A percentile compares a stretch with the other conserved stretches of the same genome.
Conservation (phyloP, 768 basidiomycete genomes). For the Pleurotus cornucopiae region DNA sequence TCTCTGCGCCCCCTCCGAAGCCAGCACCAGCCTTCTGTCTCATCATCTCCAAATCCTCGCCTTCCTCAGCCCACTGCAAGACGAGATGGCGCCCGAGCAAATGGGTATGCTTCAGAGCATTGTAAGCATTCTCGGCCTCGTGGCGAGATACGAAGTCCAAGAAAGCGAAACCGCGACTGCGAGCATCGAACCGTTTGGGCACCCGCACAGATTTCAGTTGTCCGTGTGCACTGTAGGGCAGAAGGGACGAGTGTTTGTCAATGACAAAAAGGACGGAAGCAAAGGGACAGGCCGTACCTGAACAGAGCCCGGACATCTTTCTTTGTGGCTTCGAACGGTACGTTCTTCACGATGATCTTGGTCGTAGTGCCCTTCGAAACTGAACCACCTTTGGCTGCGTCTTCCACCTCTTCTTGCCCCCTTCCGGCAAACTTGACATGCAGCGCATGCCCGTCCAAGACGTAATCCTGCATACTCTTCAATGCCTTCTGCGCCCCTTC, state of each 20-base stretch:
- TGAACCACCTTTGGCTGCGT: conserved; percentile 29
- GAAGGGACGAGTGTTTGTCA: conserved; percentile 2
- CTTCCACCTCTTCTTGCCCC: conserved; percentile 57
- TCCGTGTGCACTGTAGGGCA: conserved; percentile 68
- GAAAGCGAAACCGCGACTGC: conserved; percentile 94
- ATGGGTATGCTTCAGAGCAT: conserved; percentile 88
- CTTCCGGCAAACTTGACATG: conserved; percentile 85
- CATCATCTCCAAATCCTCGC: conserved; percentile 71
- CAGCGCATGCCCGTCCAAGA: conserved; percentile 83
- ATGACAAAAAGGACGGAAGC: not conserved
- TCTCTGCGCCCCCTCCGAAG: conserved; percentile 59
- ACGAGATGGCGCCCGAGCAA: conserved; percentile 94
- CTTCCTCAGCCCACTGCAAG: conserved; percentile 89
- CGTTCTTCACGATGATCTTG: conserved; percentile 97
- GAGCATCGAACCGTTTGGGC: conserved; percentile 86
- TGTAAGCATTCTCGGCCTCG: conserved; percentile 88
- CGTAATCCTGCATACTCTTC: conserved; percentile 74
- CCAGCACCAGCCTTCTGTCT: conserved; percentile 80
- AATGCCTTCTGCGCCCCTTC: conserved; percentile 74
- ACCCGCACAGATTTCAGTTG: conserved; percentile 92
- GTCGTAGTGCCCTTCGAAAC: conserved; percentile 52
- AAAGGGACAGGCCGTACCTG: conserved; percentile 47
- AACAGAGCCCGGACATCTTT: conserved; percentile 90
- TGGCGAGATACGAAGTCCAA: conserved; percentile 87
- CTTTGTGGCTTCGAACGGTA: conserved; percentile 94